A percentile compares a stretch with the other conserved stretches of the same genome.
Conservation (phyloP, 768 basidiomycete genomes). For the Phlebiopsis gigantea region DNA sequence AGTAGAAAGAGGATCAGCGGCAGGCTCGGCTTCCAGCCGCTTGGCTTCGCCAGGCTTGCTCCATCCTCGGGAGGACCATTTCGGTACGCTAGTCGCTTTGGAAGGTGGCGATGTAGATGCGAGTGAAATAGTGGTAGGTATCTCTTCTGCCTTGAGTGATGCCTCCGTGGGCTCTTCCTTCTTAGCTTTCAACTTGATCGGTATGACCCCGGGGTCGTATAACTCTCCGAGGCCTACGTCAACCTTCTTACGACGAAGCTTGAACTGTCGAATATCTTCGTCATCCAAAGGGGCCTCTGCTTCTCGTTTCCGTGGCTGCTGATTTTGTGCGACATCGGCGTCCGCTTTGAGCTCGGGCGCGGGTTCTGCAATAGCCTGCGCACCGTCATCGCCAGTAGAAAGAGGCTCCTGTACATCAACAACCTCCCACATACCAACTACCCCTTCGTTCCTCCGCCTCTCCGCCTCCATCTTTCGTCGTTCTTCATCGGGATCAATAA, state of each 20-base stretch:
- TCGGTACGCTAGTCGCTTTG: conserved; percentile 13
- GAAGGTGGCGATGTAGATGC: background rate
- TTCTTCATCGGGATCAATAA: conserved; percentile 71
- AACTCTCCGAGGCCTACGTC: conserved; percentile 65
- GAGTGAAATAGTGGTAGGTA: background rate
- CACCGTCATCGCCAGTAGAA: conserved; percentile 17
- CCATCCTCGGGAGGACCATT: conserved; percentile 26
- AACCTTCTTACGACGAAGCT: conserved; percentile 60
- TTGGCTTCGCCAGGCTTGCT: conserved; percentile 20
- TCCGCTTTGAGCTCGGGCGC: background rate
- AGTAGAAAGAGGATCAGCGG: background rate
- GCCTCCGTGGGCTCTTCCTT: conserved; percentile 33
- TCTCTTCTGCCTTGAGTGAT: background rate
- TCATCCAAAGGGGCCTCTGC: conserved; percentile 36
- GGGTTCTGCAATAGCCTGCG: conserved; percentile 14
- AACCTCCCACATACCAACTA: conserved; percentile 75
- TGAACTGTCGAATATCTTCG: conserved; percentile 51
- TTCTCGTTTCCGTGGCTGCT: conserved; percentile 21
- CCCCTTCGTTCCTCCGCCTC: conserved; percentile 56
- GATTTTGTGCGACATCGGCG: background rate
- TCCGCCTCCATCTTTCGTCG: conserved; percentile 54
- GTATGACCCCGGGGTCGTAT: conserved; percentile 73
- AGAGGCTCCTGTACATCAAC: conserved; percentile 34
- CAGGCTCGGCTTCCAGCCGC: background rate
- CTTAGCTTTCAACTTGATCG: conserved; percentile 57